Evolutionary conservation across 495 filamentous ascomycete genomes (phyloP).

Genomic region (Penicillium cataractarum): DNA sequence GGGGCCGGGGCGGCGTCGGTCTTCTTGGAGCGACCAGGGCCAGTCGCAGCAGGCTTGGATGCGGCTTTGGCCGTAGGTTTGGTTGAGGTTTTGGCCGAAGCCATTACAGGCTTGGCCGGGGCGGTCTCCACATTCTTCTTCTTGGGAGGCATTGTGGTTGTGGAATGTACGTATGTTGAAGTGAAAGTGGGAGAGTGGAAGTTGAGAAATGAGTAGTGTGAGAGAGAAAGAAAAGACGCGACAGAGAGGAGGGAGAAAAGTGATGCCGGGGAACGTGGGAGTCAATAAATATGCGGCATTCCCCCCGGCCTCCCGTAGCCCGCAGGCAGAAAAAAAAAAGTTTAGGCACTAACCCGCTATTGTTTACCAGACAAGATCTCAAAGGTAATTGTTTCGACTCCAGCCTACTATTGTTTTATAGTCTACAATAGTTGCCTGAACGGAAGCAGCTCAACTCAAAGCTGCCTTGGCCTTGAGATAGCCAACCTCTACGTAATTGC

Average conservation of each 20-base stretch:
- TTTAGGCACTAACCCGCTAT: background rate
- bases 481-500: too few relatives aligned
- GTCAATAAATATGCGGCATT: constrained; percentile 29
- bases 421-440: background rate
- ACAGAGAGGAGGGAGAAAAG: constrained; percentile 15
- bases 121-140: constrained; percentile 27
- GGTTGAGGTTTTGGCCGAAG: constrained; percentile 14
- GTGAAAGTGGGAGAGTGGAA: constrained; percentile 19
- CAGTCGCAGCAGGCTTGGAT: constrained; percentile 8
- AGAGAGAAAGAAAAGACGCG: constrained; percentile 19
- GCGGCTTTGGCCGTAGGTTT: constrained; percentile 18
- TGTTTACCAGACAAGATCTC: background rate
- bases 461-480: too few relatives aligned
- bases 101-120: constrained; percentile 11
- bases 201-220: constrained; percentile 27
- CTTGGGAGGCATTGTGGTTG: constrained; percentile 40
- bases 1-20: constrained; percentile 10
- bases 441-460: background rate
- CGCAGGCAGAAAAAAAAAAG: background rate
- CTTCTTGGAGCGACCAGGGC: constrained; percentile 25
- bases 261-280: constrained; percentile 13
- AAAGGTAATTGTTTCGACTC: background rate
- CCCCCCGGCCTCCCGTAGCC: constrained; percentile 21
- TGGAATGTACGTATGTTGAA: constrained; percentile 11
- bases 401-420: background rate